Conservation (phyloP, 306 rosid genomes). For the Castanea crenata region DNA sequence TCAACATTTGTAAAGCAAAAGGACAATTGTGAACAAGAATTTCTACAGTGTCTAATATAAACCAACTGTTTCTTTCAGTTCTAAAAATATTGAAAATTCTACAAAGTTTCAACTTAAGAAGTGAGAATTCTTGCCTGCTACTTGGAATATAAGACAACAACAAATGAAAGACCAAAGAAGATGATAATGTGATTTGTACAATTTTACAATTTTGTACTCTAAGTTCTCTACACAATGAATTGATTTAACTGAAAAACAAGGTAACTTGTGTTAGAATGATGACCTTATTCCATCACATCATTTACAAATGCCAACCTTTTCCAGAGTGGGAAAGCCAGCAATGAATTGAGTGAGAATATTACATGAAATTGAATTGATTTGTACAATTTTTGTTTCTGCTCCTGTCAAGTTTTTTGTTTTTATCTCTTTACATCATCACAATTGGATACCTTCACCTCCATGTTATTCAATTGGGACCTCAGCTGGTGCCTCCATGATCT, state of each 20-base stretch:
- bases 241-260: constrained; percentile 33
- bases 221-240: constrained; percentile 20
- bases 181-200: neutral
- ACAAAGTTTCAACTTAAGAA: too few relatives aligned
- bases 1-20: too few relatives aligned
- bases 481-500: constrained; percentile 46
- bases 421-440: constrained; percentile 50
- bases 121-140: too few relatives aligned
- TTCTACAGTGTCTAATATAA: neutral
- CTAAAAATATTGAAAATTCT: neutral
- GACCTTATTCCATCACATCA: constrained; percentile 58
- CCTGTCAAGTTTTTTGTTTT: constrained; percentile 38
- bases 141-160: neutral
- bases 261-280: constrained; percentile 32
- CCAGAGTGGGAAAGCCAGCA: constrained; percentile 37
- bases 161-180: constrained; percentile 6
- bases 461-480: constrained; percentile 39
- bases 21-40: neutral
- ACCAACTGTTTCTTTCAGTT: neutral
- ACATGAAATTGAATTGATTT: constrained; percentile 62
- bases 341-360: constrained; percentile 64
- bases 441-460: constrained; percentile 32
- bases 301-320: constrained; percentile 71
- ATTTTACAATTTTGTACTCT: constrained; percentile 18
- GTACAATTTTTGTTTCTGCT: constrained; percentile 56